Base-by-base conservation (phyloP, 305 asterid species). In the Fraxinus sp. region DNA sequence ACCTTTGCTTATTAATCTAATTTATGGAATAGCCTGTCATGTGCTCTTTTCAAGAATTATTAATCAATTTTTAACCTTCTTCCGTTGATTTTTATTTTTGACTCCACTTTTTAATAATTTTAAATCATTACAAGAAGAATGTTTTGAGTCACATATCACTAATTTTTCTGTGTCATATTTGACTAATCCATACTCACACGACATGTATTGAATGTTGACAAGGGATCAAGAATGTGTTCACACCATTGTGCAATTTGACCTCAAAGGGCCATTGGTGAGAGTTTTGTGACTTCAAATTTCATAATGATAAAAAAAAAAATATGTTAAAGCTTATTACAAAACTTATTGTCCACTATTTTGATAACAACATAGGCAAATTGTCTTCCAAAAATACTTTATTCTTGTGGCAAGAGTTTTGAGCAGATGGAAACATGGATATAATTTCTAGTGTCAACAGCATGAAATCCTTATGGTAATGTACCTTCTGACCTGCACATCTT, bases 401-500 rank as follows among this genome's bases (percentile, higher is more conserved):
- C 75, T 75, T 32, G 35, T 66, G 26, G 59, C 30, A 13, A 5
- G 79, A 76, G 16, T 76, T 39, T 13, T 26, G 71, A 13, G 20
- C 79, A 11, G 66, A 2, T 16, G 66, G 70, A 52, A 52, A 44
- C 20, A 37, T 26, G 7, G 41, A 9, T 28, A 37, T 13, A 49
- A 70, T 20, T 28, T 36, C 36, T 80, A 32, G 49, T 24, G 11
- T 8, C 32, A 44, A 52, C 79, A 41, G 49, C 20, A 24, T 68
- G 30, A 78, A 71, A 37, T 37, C 84, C 80, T 75, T 57, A 20
- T 13, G 36, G 28, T 55, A 20, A 68, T 78, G 32, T 46, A 36
- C 74, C 83, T 39, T 20, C 75, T 76, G 78, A 82, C 18, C 52
- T 26, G 76, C 30, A 46, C 77, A 78, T 71, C 83, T 81, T 75